Base-by-base conservation (phyloP, 768 basidiomycete species). In the Xerocomellus chrysenteron region DNA sequence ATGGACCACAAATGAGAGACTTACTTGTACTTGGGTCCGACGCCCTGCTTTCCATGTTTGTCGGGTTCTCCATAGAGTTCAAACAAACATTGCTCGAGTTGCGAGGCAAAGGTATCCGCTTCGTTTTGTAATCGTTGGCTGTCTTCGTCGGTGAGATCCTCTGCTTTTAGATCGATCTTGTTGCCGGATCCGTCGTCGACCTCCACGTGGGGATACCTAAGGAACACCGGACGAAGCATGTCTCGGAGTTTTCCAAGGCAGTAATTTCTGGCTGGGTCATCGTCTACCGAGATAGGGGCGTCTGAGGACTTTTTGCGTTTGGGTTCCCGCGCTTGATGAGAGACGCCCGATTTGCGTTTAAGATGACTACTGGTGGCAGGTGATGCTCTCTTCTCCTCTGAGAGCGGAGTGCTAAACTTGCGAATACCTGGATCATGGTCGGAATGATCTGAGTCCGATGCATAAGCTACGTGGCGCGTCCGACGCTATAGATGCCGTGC, bases 11-110 rank as follows among this genome's bases (percentile, higher is more conserved):
- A 32, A 41, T 46, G 32, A 33, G 73, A 53, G 26, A 71, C 82
- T 48, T 67, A 92, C 92, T 93, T 94, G 76, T 94, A 94, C 66
- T 90, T 94, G 44, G 78, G 74, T 30, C 82, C 87, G 37, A 87
- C 88, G 53, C 78, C 72, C n/a, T 74, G 77, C 45, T 79, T 78
- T 16, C 87, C 85, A 55, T 74, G 69, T 71, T 88, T 91, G 74
- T 94, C 93, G 19, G 79, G 80, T 63, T 96, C 93, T 61, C 82
- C 78, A 67, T 89, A 90, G 41, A 81, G 80, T 43, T 89, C 88
- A 69, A 84, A 94, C 26, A 94, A 73, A 66, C 82, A 87, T 63
- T 78, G 76, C 73, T 96, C 93, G 62, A 95, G 81, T 50, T 87
- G 85, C 50, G 75, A 73, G 54, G 90, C 82, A 73, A 88, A 92